phyloP scores from a whole-genome alignment of 2,329 filamentous ascomycete species.

The Colletotrichum neosansevieriae region DNA sequence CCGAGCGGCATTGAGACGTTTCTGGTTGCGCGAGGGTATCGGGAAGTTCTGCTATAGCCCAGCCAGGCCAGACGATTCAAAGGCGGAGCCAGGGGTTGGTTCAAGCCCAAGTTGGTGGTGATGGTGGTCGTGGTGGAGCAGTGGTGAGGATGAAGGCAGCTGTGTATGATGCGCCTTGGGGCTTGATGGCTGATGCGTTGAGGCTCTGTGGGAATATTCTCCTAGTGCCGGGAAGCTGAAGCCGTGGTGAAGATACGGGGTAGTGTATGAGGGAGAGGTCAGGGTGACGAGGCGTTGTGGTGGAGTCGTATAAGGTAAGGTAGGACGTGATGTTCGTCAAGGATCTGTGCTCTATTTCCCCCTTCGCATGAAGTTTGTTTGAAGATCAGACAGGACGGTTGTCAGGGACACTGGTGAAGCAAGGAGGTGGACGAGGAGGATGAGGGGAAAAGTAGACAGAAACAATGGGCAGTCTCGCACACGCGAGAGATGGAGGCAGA shows the following conservation, averaged over 20 bases:
- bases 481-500: conserved; percentile 46
- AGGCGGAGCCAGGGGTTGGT: conserved; percentile 26
- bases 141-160: conserved; percentile 6
- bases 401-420: conserved; percentile 44
- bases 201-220: conserved; percentile 35
- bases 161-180: conserved; percentile 22
- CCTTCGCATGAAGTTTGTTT: conserved; percentile 48
- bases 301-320: conserved; percentile 34
- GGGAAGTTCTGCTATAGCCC: conserved; percentile 33
- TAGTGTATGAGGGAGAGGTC: conserved; percentile 31
- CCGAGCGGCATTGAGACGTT: conserved; percentile 61
- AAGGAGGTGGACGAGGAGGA: conserved; percentile 49
- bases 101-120: conserved; percentile 17
- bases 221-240: conserved; percentile 38
- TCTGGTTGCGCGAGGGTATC: conserved; percentile 41
- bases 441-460: conserved; percentile 47
- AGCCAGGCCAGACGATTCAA: conserved; percentile 28
- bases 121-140: conserved; percentile 28
- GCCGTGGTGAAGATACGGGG: conserved; percentile 30
- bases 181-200: conserved; percentile 38
- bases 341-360: conserved; percentile 42
- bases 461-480: conserved; percentile 21
- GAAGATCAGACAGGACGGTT: conserved; percentile 52
- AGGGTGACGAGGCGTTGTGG: conserved; percentile 38
- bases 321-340: conserved; percentile 38